A percentile compares a stretch with the other conserved stretches of the same genome.
Conservation (phyloP, 163 green algal genomes). For the Scenedesmus sp. region DNA sequence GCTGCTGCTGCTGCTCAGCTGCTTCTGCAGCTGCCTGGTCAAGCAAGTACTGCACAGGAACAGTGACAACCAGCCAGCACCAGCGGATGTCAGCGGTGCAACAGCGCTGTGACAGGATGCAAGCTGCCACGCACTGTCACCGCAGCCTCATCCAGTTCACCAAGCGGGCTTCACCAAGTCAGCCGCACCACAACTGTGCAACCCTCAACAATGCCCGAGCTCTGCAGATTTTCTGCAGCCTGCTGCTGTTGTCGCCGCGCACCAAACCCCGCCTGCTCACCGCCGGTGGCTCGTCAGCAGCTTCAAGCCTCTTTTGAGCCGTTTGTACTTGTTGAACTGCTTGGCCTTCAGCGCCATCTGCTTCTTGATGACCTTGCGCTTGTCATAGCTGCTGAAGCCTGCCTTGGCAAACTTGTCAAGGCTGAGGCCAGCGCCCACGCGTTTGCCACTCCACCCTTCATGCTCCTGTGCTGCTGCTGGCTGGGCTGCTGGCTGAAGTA, state of each 20-base stretch:
- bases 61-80: neutral
- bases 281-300: neutral
- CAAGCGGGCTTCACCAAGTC: neutral
- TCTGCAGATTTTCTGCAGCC: neutral
- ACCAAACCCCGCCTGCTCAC: neutral
- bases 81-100: neutral
- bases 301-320: constrained; percentile 59
- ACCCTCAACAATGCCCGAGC: neutral
- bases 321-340: constrained; percentile 60
- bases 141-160: neutral
- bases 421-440: constrained; percentile 59
- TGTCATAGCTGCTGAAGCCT: constrained; percentile 64
- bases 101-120: neutral
- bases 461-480: neutral
- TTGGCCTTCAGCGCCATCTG: constrained; percentile 57
- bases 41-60: neutral
- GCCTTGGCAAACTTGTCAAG: constrained; percentile 62
- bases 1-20: neutral
- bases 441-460: neutral
- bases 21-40: constrained; percentile 9
- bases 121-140: neutral
- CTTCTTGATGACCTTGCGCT: constrained; percentile 60
- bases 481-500: neutral
- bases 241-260: too few species aligned
- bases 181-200: neutral